Evolutionary conservation across 1,284 basidiomycete species (phyloP).

Genomic region (Ceratobasidium sp.): DNA sequence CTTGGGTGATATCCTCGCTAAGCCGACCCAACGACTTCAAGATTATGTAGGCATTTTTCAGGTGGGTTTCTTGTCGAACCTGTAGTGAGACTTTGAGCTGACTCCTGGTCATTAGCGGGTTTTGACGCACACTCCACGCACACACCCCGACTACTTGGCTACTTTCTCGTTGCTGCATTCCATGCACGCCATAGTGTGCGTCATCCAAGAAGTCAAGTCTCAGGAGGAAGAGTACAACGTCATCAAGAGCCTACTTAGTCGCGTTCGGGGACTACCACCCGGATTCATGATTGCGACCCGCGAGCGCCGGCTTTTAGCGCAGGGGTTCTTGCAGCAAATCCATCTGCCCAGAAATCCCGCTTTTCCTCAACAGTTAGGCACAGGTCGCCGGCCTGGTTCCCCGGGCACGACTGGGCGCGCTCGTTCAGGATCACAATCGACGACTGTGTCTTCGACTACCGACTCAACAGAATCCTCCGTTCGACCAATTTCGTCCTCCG

Average conservation of each 20-base stretch:
- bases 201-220: slow-evolving; percentile 82
- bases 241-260: slow-evolving; percentile 68
- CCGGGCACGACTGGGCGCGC: background rate
- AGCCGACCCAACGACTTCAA: slow-evolving; percentile 78
- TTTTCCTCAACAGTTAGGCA: slow-evolving; percentile 1
- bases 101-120: slow-evolving; percentile 62
- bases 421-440: slow-evolving; percentile 24
- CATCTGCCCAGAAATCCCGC: slow-evolving; percentile 49
- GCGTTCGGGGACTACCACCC: slow-evolving; percentile 69
- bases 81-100: slow-evolving; percentile 33
- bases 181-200: slow-evolving; percentile 73
- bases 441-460: slow-evolving; percentile 38
- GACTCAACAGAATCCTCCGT: slow-evolving; percentile 42
- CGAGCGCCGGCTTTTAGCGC: slow-evolving; percentile 76
- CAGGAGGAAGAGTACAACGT: slow-evolving; percentile 85
- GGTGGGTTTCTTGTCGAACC: slow-evolving; percentile 61
- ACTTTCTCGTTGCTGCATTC: slow-evolving; percentile 70
- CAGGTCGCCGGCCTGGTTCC: background rate
- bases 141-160: slow-evolving; percentile 73
- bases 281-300: slow-evolving; percentile 68
- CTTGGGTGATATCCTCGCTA: slow-evolving; percentile 73
- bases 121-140: slow-evolving; percentile 71
- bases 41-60: slow-evolving; percentile 79
- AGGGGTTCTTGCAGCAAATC: slow-evolving; percentile 65
- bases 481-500: slow-evolving; percentile 35